phyloP scores from a whole-genome alignment of 2,329 filamentous ascomycete genomes.

The Cladosporium sp. region DNA sequence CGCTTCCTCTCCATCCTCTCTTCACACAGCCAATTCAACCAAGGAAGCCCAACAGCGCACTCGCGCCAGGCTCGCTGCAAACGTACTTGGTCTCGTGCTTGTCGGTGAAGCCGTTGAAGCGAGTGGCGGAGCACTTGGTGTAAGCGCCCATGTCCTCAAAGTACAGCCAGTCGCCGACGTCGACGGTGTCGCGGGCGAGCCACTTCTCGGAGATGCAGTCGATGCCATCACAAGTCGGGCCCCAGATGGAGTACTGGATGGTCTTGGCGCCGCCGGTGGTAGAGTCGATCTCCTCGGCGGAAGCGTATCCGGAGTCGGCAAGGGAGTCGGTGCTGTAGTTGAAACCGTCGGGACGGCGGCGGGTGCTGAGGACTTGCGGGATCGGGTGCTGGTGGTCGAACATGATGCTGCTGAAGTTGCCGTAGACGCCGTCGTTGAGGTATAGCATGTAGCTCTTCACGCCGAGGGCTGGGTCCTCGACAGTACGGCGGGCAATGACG shows the following conservation, averaged over 20 bases:
- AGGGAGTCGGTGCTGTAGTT: constrained; percentile 33
- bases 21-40: neutral
- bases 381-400: constrained; percentile 95
- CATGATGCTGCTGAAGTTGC: constrained; percentile 99
- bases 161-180: constrained; percentile 97
- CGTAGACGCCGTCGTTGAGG: constrained; percentile 95
- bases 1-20: neutral
- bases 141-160: constrained; percentile 99
- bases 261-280: constrained; percentile 38
- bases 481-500: constrained; percentile 89
- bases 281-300: constrained; percentile 45
- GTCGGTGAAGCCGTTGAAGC: constrained; percentile 96
- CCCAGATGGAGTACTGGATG: constrained; percentile 94
- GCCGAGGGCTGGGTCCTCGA: constrained; percentile 63
- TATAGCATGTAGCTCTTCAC: constrained; percentile 91
- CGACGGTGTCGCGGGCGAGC: constrained; percentile 71
- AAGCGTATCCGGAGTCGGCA: constrained; percentile 38
- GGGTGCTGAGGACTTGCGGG: constrained; percentile 67
- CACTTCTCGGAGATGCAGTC: constrained; percentile 87
- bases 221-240: constrained; percentile 95
- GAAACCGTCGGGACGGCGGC: constrained; percentile 31
- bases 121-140: constrained; percentile 95
- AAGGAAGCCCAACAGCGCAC: constrained; percentile 61
- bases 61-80: constrained; percentile 86
- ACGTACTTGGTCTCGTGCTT: constrained; percentile 92